These are phyloP conservation scores for Lipomyces mesembrius DNA, from an alignment of 805 yeast genomes.

Conservation along the genomic window DNA sequence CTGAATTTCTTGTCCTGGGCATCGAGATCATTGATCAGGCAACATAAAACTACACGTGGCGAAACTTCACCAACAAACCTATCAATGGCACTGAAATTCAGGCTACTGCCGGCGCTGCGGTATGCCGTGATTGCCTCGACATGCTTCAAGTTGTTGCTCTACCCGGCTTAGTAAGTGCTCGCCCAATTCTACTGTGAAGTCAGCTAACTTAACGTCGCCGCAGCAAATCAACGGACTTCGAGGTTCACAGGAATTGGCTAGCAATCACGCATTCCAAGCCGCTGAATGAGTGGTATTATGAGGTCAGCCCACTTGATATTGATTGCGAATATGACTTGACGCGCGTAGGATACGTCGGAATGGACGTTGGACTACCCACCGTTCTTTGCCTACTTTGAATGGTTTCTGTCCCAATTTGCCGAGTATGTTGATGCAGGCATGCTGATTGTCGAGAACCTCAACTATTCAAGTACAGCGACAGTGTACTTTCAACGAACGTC, in stretches of 20 bases:
- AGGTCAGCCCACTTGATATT: conserved; percentile 41
- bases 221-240: conserved; percentile 82
- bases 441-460: conserved; percentile 35
- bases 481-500: conserved; percentile 74
- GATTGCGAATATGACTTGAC: not conserved
- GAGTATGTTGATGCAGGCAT: conserved; percentile 36
- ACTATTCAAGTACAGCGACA: conserved; percentile 34
- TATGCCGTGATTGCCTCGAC: conserved; percentile 70
- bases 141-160: conserved; percentile 62
- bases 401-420: conserved; percentile 62
- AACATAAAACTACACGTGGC: not conserved
- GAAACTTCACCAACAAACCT: not conserved
- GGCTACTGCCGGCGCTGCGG: conserved; percentile 55
- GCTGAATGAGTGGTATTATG: conserved; percentile 78
- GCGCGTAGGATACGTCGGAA: conserved; percentile 58
- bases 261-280: conserved; percentile 85
- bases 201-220: not conserved
- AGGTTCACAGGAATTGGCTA: conserved; percentile 96
- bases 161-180: conserved; percentile 68
- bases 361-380: conserved; percentile 99
- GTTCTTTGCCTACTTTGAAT: conserved; percentile 94
- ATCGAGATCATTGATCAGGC: not conserved
- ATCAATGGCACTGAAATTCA: conserved; percentile 3
- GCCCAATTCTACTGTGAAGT: not conserved
- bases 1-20: not conserved